Percentiles rank a stretch among this genome's conserved stretches.
Evolutionary conservation across 2,329 filamentous ascomycete genomes (phyloP).

Genomic region (Fusarium xylarioides): DNA sequence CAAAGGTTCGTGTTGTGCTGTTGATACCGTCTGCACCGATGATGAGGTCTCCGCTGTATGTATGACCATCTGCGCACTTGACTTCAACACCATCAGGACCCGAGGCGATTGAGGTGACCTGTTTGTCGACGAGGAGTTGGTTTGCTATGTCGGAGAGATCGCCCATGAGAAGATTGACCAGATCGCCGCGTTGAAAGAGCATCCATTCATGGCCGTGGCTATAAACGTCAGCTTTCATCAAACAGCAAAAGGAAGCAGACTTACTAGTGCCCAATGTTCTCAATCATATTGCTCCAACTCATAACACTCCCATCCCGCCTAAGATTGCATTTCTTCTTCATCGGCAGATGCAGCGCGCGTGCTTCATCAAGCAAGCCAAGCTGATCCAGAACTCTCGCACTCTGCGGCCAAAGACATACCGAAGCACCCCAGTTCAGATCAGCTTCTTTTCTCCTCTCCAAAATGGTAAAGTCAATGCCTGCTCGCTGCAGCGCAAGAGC

Average conservation of each 20-base stretch:
- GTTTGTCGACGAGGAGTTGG: constrained; percentile 13
- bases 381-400: constrained; percentile 8
- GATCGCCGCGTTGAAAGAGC: constrained; percentile 27
- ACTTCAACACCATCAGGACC: constrained; percentile 6
- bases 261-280: constrained; percentile 18
- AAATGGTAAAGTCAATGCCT: constrained; percentile 13
- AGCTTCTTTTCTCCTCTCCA: constrained; percentile 8
- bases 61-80: constrained; percentile 20
- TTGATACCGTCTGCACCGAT: constrained; percentile 33
- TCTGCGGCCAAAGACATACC: constrained; percentile 24
- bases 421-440: constrained; percentile 23
- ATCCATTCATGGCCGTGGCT: constrained; percentile 31
- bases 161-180: constrained; percentile 20
- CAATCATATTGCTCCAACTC: constrained; percentile 26
- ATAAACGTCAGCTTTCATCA: not conserved
- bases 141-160: constrained; percentile 3
- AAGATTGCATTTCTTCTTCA: constrained; percentile 26
- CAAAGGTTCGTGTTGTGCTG: constrained; percentile 11
- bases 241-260: not conserved
- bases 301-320: constrained; percentile 7
- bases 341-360: not conserved
- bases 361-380: constrained; percentile 16
- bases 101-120: constrained; percentile 6
- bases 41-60: constrained; percentile 17
- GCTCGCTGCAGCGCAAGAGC: constrained; percentile 9